A percentile compares a stretch with the other conserved stretches of the same genome.
phyloP scores from a whole-genome alignment of 495 filamentous ascomycete species.

The Lasiosphaeriaceae sp. region DNA sequence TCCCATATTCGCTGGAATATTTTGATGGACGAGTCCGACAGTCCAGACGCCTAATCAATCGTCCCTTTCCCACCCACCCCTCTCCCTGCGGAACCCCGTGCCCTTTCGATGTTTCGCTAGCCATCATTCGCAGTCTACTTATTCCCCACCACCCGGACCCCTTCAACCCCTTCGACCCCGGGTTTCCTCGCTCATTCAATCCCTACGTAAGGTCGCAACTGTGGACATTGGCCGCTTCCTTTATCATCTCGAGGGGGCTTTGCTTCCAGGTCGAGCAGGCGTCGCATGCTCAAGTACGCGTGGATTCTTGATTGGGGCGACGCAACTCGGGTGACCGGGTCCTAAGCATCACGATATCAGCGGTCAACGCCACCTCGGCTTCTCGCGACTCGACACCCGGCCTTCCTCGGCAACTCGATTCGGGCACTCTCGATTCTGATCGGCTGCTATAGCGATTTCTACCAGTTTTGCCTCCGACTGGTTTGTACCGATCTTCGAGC shows the following conservation, averaged over 20 bases:
- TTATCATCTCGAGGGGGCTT: neutral
- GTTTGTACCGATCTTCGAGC: no score
- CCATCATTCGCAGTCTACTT: neutral
- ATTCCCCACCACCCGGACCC: neutral
- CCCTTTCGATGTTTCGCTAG: constrained; percentile 6
- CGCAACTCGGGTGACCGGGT: constrained; percentile 3
- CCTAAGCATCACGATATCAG: neutral
- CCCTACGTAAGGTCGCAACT: neutral
- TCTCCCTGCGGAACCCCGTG: neutral
- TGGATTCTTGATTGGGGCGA: constrained; percentile 1
- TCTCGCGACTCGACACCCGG: neutral
- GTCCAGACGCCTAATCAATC: neutral
- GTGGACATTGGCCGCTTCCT: neutral
- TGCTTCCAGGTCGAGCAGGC: neutral
- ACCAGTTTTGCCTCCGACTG: no score
- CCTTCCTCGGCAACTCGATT: neutral
- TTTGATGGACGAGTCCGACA: neutral
- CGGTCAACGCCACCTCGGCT: neutral
- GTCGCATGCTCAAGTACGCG: constrained; percentile 1
- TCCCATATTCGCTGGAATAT: neutral
- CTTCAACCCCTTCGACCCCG: neutral
- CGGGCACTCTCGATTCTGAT: neutral
- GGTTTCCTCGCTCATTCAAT: neutral
- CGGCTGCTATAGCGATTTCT: no score
- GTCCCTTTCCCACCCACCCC: neutral